These are phyloP conservation scores for Cercospora sp. DNA, from an alignment of 2,329 filamentous ascomycete species.

Conservation along the genomic window DNA sequence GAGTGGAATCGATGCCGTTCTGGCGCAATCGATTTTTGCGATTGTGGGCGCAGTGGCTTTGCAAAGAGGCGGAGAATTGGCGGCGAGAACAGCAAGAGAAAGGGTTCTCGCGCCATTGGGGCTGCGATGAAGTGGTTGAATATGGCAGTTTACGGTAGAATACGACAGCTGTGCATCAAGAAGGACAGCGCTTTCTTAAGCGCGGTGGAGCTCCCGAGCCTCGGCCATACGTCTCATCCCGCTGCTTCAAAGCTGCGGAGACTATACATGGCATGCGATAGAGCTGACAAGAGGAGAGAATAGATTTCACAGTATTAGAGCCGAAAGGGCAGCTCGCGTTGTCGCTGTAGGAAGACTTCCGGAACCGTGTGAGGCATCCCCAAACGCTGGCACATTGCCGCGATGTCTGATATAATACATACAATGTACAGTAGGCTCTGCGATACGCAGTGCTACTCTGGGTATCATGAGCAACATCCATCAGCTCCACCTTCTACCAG, in stretches of 20 bases:
- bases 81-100: slow-evolving; percentile 72
- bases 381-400: not conserved
- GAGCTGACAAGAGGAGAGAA: no score
- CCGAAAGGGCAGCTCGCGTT: not conserved
- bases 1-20: slow-evolving; percentile 73
- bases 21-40: slow-evolving; percentile 77
- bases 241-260: not conserved
- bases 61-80: slow-evolving; percentile 78
- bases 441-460: not conserved
- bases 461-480: slow-evolving; percentile 4
- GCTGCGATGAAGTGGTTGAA: slow-evolving; percentile 56
- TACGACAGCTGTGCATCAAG: not conserved
- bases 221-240: not conserved
- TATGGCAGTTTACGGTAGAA: not conserved
- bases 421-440: slow-evolving; percentile 11
- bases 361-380: not conserved
- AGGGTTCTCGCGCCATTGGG: slow-evolving; percentile 63
- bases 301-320: no score
- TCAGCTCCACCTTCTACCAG: not conserved
- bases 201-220: not conserved
- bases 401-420: slow-evolving; percentile 8
- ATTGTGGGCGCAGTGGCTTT: slow-evolving; percentile 87
- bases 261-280: not conserved
- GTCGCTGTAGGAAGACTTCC: not conserved
- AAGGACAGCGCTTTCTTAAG: not conserved